Percentiles rank a stretch among this genome's conserved stretches.
These are phyloP conservation scores for Rhodotorula diobovata DNA, from an alignment of 768 basidiomycete species.

Conservation along the genomic window DNA sequence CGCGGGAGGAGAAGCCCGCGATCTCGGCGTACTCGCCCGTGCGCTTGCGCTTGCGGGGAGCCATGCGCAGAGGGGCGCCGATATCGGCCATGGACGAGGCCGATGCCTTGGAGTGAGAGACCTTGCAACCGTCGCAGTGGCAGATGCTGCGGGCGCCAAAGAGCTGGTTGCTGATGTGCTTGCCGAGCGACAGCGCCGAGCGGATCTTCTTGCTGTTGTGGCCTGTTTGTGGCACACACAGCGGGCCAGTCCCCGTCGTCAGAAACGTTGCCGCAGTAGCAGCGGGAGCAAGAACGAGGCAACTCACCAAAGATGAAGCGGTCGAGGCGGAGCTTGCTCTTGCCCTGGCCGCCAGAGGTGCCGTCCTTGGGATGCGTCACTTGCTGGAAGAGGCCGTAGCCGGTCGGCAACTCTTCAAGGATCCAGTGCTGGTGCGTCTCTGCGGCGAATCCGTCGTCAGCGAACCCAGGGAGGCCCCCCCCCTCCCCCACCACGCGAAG, in stretches of 20 bases:
- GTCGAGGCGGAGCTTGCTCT: slow-evolving; percentile 15
- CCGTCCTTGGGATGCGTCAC: slow-evolving; percentile 24
- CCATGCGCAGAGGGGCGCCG: background rate
- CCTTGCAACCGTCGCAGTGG: slow-evolving; percentile 36
- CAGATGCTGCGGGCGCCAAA: slow-evolving; percentile 4
- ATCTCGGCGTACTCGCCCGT: slow-evolving; percentile 19
- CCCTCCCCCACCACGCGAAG: too few species aligned
- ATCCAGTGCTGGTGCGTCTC: slow-evolving; percentile 20
- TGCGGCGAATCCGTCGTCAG: too few species aligned
- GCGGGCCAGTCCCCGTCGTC: too few species aligned
- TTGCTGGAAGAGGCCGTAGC: slow-evolving; percentile 35
- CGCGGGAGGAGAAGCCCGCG: background rate
- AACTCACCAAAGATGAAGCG: slow-evolving; percentile 34
- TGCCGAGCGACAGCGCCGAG: slow-evolving; percentile 33
- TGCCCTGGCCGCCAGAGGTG: background rate
- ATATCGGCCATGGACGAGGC: slow-evolving; percentile 3
- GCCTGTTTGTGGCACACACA: background rate
- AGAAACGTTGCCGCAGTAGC: background rate
- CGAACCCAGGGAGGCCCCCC: too few species aligned
- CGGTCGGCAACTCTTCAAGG: slow-evolving; percentile 23
- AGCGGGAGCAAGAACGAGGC: background rate
- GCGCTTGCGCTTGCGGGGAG: slow-evolving; percentile 10
- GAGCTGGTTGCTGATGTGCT: slow-evolving; percentile 24
- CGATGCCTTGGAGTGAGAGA: background rate
- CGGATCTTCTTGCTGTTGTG: slow-evolving; percentile 30